A percentile compares a stretch with the other conserved stretches of the same genome.
Evolutionary conservation across 176 grass and related monocot species (phyloP).

Genomic region (Thinopyrum elongatum): DNA sequence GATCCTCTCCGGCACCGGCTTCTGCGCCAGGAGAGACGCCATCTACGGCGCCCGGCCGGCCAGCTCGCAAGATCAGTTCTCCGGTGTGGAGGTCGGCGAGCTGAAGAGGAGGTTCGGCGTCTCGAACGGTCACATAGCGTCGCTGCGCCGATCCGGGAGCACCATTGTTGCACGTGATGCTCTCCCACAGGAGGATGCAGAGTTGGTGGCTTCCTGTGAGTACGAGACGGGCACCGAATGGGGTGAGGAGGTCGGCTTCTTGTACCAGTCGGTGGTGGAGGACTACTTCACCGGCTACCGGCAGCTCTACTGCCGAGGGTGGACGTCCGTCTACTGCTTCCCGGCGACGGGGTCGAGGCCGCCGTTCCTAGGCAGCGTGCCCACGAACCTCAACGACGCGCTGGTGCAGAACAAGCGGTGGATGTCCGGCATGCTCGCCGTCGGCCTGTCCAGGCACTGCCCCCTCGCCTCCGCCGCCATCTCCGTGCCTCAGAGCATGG

Average conservation of each 20-base stretch:
- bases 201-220: constrained; percentile 14
- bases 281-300: constrained; percentile 72
- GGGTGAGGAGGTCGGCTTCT: constrained; percentile 55
- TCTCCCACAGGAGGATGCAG: neutral
- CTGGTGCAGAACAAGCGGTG: constrained; percentile 71
- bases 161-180: neutral
- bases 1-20: constrained; percentile 58
- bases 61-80: neutral
- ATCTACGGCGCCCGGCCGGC: constrained; percentile 43
- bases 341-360: neutral
- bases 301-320: constrained; percentile 53
- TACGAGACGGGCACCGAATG: constrained; percentile 59
- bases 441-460: constrained; percentile 46
- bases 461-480: constrained; percentile 38
- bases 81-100: constrained; percentile 13
- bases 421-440: constrained; percentile 52
- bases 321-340: constrained; percentile 62
- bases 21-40: constrained; percentile 51
- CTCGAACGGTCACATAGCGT: constrained; percentile 30
- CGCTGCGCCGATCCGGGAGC: constrained; percentile 16
- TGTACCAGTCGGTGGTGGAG: constrained; percentile 61
- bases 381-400: constrained; percentile 59
- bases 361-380: constrained; percentile 54
- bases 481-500: constrained; percentile 46
- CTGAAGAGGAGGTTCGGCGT: constrained; percentile 38